Percentiles rank a stretch among this genome's conserved stretches.
Evolutionary conservation across 2,329 filamentous ascomycete genomes (phyloP).

Genomic region (Colletotrichum kahawae): DNA sequence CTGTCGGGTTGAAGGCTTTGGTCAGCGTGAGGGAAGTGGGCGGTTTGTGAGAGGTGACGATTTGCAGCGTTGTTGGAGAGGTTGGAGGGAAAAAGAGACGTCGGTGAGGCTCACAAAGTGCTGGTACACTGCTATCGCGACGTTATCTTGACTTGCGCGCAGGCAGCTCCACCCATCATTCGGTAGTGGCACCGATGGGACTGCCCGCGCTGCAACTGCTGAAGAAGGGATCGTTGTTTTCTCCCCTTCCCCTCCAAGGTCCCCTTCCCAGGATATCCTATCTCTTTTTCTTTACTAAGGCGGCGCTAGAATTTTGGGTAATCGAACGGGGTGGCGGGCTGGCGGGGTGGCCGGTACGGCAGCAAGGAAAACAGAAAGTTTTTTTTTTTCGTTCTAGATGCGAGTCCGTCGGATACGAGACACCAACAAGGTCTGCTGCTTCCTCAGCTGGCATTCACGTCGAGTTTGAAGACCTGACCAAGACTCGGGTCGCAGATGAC

Average conservation of each 20-base stretch:
- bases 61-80: not conserved
- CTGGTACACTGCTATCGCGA: conserved; percentile 11
- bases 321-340: not conserved
- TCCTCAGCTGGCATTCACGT: not conserved
- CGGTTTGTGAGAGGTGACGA: not conserved
- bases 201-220: not conserved
- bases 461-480: not conserved
- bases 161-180: conserved; percentile 17
- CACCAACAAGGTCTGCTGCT: not conserved
- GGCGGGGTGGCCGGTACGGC: not conserved
- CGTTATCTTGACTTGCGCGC: conserved; percentile 14
- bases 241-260: not conserved
- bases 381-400: not conserved
- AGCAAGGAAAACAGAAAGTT: not conserved
- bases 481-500: not conserved
- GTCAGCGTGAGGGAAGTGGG: not conserved
- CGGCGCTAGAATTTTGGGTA: not conserved
- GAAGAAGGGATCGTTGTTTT: not conserved
- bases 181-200: conserved; percentile 4
- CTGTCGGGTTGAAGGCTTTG: not conserved
- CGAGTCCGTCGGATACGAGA: not conserved
- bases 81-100: not conserved
- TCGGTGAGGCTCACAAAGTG: conserved; percentile 13
- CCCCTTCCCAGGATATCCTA: not conserved
- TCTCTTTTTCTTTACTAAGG: not conserved